These are phyloP conservation scores for Candida lessepsii DNA, from an alignment of 805 yeast genomes.

Conservation along the genomic window DNA sequence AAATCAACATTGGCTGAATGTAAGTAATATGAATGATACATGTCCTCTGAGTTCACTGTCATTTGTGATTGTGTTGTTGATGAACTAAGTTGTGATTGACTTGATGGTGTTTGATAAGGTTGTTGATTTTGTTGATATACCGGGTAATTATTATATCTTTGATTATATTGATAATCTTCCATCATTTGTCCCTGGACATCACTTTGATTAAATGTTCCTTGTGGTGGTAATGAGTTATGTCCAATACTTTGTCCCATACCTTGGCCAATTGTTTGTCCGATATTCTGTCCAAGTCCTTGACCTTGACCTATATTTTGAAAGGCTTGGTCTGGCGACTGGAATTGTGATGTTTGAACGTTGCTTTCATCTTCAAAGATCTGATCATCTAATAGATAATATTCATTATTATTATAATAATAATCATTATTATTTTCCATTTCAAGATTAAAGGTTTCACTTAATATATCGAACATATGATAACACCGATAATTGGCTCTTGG, in stretches of 20 bases:
- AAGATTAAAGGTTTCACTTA: slow-evolving; percentile 16
- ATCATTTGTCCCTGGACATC: no score
- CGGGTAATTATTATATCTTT: slow-evolving; percentile 5
- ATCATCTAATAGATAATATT: slow-evolving; percentile 11
- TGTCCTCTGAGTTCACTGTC: background rate
- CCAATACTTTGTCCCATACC: background rate
- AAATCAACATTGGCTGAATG: slow-evolving; percentile 14
- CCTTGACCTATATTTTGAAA: background rate
- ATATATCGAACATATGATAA: slow-evolving; percentile 14
- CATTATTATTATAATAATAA: slow-evolving; percentile 10
- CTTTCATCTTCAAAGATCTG: slow-evolving; percentile 4
- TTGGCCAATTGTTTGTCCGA: background rate
- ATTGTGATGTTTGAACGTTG: no score
- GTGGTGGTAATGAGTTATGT: background rate
- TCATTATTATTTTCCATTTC: slow-evolving; percentile 14
- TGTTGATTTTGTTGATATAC: background rate
- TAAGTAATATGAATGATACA: slow-evolving; percentile 7
- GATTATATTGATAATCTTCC: background rate
- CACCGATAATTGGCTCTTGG: background rate
- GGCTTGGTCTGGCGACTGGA: background rate
- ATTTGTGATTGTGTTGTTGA: slow-evolving; percentile 4
- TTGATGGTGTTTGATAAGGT: slow-evolving; percentile 6
- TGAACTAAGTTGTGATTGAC: background rate
- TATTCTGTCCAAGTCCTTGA: background rate
- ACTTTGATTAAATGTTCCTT: background rate